Evolutionary conservation across 176 grass and related monocot genomes (phyloP).

Genomic region (Aegilops speltoides): DNA sequence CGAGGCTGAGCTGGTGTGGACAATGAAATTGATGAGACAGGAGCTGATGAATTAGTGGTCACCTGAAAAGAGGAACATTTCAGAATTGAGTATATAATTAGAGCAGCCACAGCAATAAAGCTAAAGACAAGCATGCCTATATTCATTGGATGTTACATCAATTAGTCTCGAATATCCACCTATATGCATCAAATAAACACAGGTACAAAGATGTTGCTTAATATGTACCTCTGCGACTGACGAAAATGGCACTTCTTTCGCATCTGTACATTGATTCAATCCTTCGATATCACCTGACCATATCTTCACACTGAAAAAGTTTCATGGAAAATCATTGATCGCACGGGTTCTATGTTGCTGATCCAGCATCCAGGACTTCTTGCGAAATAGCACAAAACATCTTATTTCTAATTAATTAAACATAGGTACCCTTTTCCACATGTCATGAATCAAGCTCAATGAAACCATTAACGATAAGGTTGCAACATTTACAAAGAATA

Average conservation of each 20-base stretch:
- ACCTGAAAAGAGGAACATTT: slow-evolving; percentile 47
- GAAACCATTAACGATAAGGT: slow-evolving; percentile 1
- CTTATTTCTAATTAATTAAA: slow-evolving; percentile 15
- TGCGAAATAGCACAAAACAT: slow-evolving; percentile 2
- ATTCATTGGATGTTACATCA: background rate
- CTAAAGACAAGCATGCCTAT: background rate
- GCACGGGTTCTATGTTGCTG: background rate
- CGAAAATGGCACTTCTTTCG: slow-evolving; percentile 48
- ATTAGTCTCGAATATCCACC: slow-evolving; percentile 7
- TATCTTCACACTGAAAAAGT: slow-evolving; percentile 79
- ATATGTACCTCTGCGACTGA: slow-evolving; percentile 59
- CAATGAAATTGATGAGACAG: slow-evolving; percentile 77
- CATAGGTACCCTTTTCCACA: slow-evolving; percentile 6
- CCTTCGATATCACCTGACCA: slow-evolving; percentile 67
- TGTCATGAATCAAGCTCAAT: slow-evolving; percentile 3
- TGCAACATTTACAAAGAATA: slow-evolving; percentile 8
- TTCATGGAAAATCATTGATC: background rate
- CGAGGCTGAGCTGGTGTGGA: slow-evolving; percentile 34
- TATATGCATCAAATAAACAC: background rate
- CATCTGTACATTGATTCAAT: slow-evolving; percentile 36
- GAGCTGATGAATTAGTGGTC: slow-evolving; percentile 27
- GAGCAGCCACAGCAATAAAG: background rate
- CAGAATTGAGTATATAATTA: slow-evolving; percentile 12
- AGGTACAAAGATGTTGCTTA: slow-evolving; percentile 5
- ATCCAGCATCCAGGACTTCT: background rate